Conservation (phyloP, 1,139 yeast species). For the Magnusiomyces clavatus region DNA sequence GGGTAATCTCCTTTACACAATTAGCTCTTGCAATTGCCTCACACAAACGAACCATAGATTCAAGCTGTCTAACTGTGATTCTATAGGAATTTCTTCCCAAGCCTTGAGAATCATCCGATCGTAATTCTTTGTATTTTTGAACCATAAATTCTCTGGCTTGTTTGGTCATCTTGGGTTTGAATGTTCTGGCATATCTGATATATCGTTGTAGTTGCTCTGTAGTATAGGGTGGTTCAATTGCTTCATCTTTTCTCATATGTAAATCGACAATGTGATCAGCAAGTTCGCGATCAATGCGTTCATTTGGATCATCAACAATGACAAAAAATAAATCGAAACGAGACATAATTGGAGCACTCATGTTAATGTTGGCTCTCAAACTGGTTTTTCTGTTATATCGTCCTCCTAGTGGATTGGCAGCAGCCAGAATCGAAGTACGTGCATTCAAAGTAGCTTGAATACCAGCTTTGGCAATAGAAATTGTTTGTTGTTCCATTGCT, state of each 20-base stretch:
- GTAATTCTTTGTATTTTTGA: slow-evolving; percentile 72
- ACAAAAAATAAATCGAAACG: slow-evolving; percentile 95
- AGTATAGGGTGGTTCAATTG: slow-evolving; percentile 81
- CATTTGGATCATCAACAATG: slow-evolving; percentile 91
- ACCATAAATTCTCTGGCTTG: slow-evolving; percentile 77
- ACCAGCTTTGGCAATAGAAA: slow-evolving; percentile 96
- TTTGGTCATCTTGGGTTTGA: slow-evolving; percentile 80
- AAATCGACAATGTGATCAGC: slow-evolving; percentile 90
- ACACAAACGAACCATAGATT: slow-evolving; percentile 80
- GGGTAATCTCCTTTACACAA: slow-evolving; percentile 83
- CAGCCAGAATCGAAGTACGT: slow-evolving; percentile 90
- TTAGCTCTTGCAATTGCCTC: slow-evolving; percentile 98
- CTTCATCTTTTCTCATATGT: slow-evolving; percentile 87
- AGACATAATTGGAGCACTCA: slow-evolving; percentile 99
- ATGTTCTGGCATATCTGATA: slow-evolving; percentile 86
- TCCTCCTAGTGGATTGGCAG: slow-evolving; percentile 96
- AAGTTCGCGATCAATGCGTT: slow-evolving; percentile 76
- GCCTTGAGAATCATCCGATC: slow-evolving; percentile 91
- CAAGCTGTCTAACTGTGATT: slow-evolving; percentile 94
- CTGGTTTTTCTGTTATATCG: slow-evolving; percentile 84
- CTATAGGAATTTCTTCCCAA: slow-evolving; percentile 77
- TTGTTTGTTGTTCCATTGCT: slow-evolving; percentile 99
- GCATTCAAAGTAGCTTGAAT: slow-evolving; percentile 97
- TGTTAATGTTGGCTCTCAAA: slow-evolving; percentile 76
- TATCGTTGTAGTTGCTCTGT: slow-evolving; percentile 86